Base-by-base conservation (phyloP, 495 filamentous ascomycete genomes). In the Cladorrhinum samala region DNA sequence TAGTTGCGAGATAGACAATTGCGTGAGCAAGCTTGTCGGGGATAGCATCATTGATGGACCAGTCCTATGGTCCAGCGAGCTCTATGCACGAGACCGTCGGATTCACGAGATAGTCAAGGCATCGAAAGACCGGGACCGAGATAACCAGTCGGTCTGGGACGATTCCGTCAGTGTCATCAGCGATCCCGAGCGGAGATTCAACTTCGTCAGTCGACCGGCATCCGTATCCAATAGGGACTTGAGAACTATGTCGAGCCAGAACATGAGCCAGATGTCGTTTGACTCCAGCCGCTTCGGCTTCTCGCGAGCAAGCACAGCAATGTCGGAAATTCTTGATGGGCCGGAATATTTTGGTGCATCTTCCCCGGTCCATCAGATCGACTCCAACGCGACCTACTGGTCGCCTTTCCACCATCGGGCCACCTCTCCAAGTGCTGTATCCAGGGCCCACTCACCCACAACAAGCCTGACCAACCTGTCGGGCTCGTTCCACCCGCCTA, bases 51-150 rank as follows among this genome's bases (percentile, higher is more conserved):
- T 89, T 40, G 90, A 95, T 39, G 87, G 88, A 0, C 90, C 93
- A 7, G 89, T 96, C 2, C 68, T 97, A 2, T 95, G 89, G 89
- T 90, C 91, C 0, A 96, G 91, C 62, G 89, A 91, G 45, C 74
- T 98, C 3, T 97, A 87, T 64, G 80, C 82, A 55, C 78, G 84
- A 48, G 92, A 96, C 58, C 85, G 89, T 50, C 79, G 78, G 36
- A 81, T 76, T 27, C 84, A 92, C 52, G 89, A 95, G 55, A 83
- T 83, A 46, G 80, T 77, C 25, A 78, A 78, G 16, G 55, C 46
- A 20, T 45, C 58, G 8, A 39, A 56, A 48, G 68, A 78, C 57
- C 64, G 77, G 58, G 64, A 62, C 20, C 51, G 57, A 9, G 64
- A 68, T 43, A 66, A 52, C 17, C 77, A 58, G 17, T 68, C 65